Base-by-base conservation (phyloP, 805 yeast genomes). In the Spathaspora hagerdaliae region DNA sequence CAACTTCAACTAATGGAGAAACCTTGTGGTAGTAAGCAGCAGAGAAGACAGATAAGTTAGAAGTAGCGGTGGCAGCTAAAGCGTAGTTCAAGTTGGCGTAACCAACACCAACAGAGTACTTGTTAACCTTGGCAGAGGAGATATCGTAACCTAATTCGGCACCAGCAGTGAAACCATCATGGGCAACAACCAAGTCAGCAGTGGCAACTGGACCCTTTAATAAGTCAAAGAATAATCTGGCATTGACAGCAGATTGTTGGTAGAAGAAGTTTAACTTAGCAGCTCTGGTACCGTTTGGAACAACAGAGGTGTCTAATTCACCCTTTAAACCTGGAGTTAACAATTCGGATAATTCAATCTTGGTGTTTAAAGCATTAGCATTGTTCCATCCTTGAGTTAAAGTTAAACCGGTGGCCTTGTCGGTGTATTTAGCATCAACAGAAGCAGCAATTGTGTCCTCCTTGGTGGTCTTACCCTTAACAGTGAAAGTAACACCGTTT, bases 361-460 rank as follows among this genome's bases (percentile, higher is more conserved):
- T 92, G 75, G 98, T 87, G 78, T 82, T 85, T 65, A 94, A 77
- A 54, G 85, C 79, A 72, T 92, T 92, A 70, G 95, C 85, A 60
- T 96, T 88, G 76, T 91, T 85, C 97, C 98, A 91, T 65, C 97
- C 96, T 79, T 94, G 98, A 58, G 97, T 90, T 64, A 94, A 75
- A 54, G 97, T 82, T 63, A 94, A 77, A 54, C 97, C 97, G 51
- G 94, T 77, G 52, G 90, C 79, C 79, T 89, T 89, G 82, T 94
- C 99, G 51, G 87, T 73, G 78, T 85, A 87, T 78, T 87, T 89
- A 60, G 95, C 87, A 74, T 94, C 98, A 48, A 94, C 74, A 63
- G 85, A 81, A 58, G 96, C 96, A 52, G 91, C 82, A 58, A 94
- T 82, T 58, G 95, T 75, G 65, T 86, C 83, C 64, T 83, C 87